A percentile compares a stretch with the other conserved stretches of the same genome.
Evolutionary conservation across 1,284 basidiomycete genomes (phyloP).

Genomic region (Ustilago crameri): DNA sequence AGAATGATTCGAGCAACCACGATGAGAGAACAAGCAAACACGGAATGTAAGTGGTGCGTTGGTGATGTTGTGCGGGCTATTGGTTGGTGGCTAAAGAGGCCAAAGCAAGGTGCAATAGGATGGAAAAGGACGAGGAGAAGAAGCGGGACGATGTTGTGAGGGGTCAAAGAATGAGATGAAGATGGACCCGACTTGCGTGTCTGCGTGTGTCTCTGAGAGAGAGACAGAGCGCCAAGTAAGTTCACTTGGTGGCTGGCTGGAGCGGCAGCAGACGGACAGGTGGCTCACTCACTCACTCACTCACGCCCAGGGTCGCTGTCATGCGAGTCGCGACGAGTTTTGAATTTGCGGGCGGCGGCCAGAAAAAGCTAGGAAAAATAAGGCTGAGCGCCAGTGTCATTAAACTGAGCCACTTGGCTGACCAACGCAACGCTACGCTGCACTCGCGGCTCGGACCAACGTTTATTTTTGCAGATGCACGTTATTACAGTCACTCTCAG

Average conservation of each 20-base stretch:
- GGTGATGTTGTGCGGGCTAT: background rate
- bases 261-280: too few species aligned
- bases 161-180: background rate
- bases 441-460: slow-evolving; percentile 19
- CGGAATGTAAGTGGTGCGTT: background rate
- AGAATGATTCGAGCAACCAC: slow-evolving; percentile 7
- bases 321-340: slow-evolving; percentile 15
- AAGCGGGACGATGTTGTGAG: background rate
- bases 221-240: too few species aligned
- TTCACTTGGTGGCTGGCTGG: too few species aligned
- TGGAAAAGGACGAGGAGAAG: background rate
- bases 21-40: background rate
- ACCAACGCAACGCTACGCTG: background rate
- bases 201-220: background rate
- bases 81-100: background rate
- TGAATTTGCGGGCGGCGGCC: too few species aligned
- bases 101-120: background rate
- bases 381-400: background rate
- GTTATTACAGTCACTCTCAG: too few species aligned
- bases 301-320: slow-evolving; percentile 1
- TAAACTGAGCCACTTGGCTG: background rate
- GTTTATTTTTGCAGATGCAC: background rate
- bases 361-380: background rate
- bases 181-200: background rate
- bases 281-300: slow-evolving; percentile 1